phyloP scores from a whole-genome alignment of 306 rosid genomes.

The Lotus japonicus region DNA sequence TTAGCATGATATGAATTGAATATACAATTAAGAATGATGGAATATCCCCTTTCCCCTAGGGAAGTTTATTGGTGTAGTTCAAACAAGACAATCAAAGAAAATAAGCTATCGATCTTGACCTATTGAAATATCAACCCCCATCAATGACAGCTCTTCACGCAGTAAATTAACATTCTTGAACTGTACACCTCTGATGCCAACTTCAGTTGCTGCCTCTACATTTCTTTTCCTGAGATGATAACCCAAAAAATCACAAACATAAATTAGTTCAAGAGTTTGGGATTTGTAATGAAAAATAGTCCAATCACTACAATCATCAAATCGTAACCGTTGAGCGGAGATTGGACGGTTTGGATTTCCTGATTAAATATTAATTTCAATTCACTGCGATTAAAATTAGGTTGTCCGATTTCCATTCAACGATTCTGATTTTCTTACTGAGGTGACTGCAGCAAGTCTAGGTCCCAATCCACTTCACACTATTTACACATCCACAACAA shows the following conservation, averaged over 20 bases:
- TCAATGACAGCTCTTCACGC: constrained; percentile 43
- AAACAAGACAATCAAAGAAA: not conserved
- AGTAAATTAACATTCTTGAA: constrained; percentile 53
- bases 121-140: constrained; percentile 49
- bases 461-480: no score
- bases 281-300: no score
- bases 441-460: no score
- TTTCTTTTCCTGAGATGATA: constrained; percentile 44
- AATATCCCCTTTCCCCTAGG: not conserved
- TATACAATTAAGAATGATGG: constrained; percentile 9
- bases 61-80: not conserved
- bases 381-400: no score
- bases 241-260: not conserved
- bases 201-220: constrained; percentile 72
- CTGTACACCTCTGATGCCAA: constrained; percentile 69
- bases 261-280: not conserved
- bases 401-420: no score
- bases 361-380: no score
- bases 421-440: no score
- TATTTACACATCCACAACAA: no score
- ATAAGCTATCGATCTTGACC: constrained; percentile 21
- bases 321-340: no score
- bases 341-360: no score
- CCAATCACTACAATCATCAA: no score
- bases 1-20: constrained; percentile 20